These are phyloP conservation scores for Polygonum aviculare DNA, from an alignment of 148 eudicot species.

Conservation along the genomic window DNA sequence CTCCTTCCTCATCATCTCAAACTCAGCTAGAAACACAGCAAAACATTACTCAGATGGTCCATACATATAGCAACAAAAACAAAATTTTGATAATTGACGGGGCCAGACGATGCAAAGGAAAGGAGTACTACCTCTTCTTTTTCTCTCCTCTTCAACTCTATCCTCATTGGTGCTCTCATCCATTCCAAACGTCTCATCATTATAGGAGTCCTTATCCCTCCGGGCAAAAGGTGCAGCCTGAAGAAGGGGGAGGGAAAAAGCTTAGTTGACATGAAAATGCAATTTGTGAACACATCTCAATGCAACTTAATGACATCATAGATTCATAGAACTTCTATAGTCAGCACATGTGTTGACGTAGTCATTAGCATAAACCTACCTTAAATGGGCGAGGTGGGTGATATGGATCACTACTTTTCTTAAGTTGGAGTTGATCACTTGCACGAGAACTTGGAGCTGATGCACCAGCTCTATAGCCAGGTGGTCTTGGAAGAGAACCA, in stretches of 20 bases:
- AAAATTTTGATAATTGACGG: conserved; percentile 3
- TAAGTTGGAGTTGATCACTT: conserved; percentile 51
- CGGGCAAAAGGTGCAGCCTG: conserved; percentile 74
- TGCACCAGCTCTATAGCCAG: conserved; percentile 62
- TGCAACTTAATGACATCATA: neutral
- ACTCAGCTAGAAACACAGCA: conserved; percentile 47
- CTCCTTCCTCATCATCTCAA: conserved; percentile 93
- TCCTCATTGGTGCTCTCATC: conserved; percentile 61
- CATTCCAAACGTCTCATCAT: conserved; percentile 98
- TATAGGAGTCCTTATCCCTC: conserved; percentile 60
- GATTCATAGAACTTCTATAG: neutral
- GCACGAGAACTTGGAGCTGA: conserved; percentile 49
- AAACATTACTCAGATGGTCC: neutral
- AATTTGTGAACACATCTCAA: neutral
- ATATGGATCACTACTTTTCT: conserved; percentile 75
- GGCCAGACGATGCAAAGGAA: neutral
- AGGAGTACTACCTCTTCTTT: conserved; percentile 60
- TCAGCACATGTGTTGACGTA: neutral
- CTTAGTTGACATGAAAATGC: neutral
- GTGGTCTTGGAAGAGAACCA: conserved; percentile 86
- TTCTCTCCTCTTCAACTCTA: conserved; percentile 84
- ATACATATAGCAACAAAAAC: neutral
- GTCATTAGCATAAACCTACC: conserved; percentile 29
- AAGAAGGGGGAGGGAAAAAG: conserved; percentile 10
- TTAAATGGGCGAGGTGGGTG: conserved; percentile 98